Percentiles rank a stretch among this genome's conserved stretches.
phyloP scores from a whole-genome alignment of 768 basidiomycete genomes.

The Auriculariales sp. region DNA sequence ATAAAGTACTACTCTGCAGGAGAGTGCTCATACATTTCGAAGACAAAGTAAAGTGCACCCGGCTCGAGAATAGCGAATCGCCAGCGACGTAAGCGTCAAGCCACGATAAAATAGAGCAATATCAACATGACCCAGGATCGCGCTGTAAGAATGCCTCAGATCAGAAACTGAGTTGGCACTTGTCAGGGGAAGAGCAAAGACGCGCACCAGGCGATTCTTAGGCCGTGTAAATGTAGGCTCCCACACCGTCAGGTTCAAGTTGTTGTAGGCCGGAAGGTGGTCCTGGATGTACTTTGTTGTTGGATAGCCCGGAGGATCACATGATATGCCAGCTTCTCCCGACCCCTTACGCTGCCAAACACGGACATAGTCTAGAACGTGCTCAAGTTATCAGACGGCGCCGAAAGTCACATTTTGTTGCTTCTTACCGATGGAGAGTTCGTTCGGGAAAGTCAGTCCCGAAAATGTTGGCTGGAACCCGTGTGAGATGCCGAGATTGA shows the following conservation, averaged over 20 bases:
- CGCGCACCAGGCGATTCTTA: not conserved
- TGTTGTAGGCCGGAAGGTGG: slow-evolving; percentile 15
- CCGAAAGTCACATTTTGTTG: slow-evolving; percentile 18
- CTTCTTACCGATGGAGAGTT: slow-evolving; percentile 21
- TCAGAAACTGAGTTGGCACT: too few species aligned
- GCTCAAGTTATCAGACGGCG: slow-evolving; percentile 15
- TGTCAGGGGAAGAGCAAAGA: too few species aligned
- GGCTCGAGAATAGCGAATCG: too few species aligned
- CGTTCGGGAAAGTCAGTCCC: slow-evolving; percentile 19
- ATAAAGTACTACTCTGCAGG: too few species aligned
- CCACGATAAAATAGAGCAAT: too few species aligned
- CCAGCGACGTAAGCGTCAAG: too few species aligned
- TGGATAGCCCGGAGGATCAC: slow-evolving; percentile 64
- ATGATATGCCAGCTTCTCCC: slow-evolving; percentile 46
- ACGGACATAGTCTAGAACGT: slow-evolving; percentile 17
- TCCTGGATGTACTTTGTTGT: slow-evolving; percentile 72
- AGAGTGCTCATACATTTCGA: too few species aligned
- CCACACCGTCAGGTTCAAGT: slow-evolving; percentile 17
- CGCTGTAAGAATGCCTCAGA: not conserved
- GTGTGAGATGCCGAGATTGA: slow-evolving; percentile 14
- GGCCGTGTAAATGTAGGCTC: not conserved
- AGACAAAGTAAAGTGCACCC: too few species aligned
- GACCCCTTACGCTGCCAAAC: slow-evolving; percentile 10
- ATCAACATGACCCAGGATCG: not conserved
- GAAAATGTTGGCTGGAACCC: slow-evolving; percentile 29